A percentile compares a stretch with the other conserved stretches of the same genome.
These are phyloP conservation scores for Penicillium coffeae DNA, from an alignment of 495 filamentous ascomycete genomes.

Conservation along the genomic window DNA sequence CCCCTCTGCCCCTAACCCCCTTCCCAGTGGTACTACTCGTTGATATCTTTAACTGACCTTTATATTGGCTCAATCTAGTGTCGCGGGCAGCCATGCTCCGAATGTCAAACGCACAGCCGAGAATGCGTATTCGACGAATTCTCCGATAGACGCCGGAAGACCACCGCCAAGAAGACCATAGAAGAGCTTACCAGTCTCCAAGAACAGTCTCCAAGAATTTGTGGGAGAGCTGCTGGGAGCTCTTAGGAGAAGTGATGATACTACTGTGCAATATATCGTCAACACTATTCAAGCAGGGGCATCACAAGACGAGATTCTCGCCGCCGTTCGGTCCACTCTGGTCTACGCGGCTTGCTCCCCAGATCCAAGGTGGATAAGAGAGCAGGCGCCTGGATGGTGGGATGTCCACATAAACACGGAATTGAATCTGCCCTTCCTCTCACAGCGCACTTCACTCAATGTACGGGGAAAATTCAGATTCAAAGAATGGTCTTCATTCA, in stretches of 20 bases:
- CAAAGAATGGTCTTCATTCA: too few relatives aligned
- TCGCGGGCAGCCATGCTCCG: slow-evolving; percentile 29
- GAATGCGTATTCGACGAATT: slow-evolving; percentile 37
- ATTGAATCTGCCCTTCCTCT: too few relatives aligned
- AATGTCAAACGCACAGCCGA: slow-evolving; percentile 34
- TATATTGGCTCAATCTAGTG: slow-evolving; percentile 21
- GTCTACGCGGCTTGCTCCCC: neutral
- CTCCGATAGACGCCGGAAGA: slow-evolving; percentile 41
- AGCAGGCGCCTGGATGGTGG: neutral
- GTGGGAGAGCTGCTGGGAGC: slow-evolving; percentile 26
- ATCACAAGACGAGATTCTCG: slow-evolving; percentile 18
- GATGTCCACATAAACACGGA: too few relatives aligned
- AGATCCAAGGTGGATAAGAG: neutral
- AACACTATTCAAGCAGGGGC: slow-evolving; percentile 24
- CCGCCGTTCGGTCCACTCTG: slow-evolving; percentile 1
- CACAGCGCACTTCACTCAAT: too few relatives aligned
- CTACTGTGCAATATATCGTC: slow-evolving; percentile 22
- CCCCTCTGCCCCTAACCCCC: neutral
- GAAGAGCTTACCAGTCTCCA: slow-evolving; percentile 29
- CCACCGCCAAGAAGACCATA: slow-evolving; percentile 27
- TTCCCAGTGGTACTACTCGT: neutral
- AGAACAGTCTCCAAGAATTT: slow-evolving; percentile 26
- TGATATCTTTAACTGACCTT: slow-evolving; percentile 6
- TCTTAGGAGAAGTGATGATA: slow-evolving; percentile 21
- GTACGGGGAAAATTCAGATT: too few relatives aligned